Percentiles rank a stretch among this genome's conserved stretches.
phyloP scores from a whole-genome alignment of 352 stramenopile species.

The Phytopythium montanum region DNA sequence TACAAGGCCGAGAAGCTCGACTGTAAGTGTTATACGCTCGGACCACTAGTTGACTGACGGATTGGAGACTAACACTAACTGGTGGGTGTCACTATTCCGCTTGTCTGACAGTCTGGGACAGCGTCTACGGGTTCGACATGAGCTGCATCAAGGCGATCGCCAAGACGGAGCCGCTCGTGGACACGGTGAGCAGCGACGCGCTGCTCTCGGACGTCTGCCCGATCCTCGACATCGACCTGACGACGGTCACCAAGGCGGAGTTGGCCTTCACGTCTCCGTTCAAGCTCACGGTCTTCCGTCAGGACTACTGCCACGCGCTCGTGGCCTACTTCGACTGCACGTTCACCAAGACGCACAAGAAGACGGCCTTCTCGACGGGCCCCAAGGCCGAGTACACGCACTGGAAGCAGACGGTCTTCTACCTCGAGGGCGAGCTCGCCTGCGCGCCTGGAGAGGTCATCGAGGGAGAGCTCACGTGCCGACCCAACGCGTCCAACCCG shows the following conservation, averaged over 20 bases:
- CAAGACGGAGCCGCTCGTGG: slow-evolving; percentile 96
- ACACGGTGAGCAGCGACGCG: slow-evolving; percentile 93
- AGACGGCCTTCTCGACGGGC: slow-evolving; percentile 95
- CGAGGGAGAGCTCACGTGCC: slow-evolving; percentile 85
- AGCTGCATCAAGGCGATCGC: slow-evolving; percentile 97
- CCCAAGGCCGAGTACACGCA: slow-evolving; percentile 95
- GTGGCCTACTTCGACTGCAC: slow-evolving; percentile 98
- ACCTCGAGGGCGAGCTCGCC: slow-evolving; percentile 86
- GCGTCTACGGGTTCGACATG: slow-evolving; percentile 99
- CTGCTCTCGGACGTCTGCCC: slow-evolving; percentile 90
- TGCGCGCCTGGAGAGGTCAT: slow-evolving; percentile 87
- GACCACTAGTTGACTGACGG: background rate
- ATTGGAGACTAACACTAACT: background rate
- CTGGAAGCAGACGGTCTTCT: slow-evolving; percentile 99
- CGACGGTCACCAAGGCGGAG: slow-evolving; percentile 93
- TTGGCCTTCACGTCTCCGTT: slow-evolving; percentile 92
- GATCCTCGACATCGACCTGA: slow-evolving; percentile 92
- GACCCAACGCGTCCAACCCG: slow-evolving; percentile 90
- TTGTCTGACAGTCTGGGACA: slow-evolving; percentile 92
- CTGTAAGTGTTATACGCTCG: slow-evolving; percentile 86
- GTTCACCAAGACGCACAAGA: slow-evolving; percentile 95
- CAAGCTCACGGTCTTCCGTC: slow-evolving; percentile 85
- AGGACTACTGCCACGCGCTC: slow-evolving; percentile 96
- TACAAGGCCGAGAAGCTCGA: slow-evolving; percentile 93
- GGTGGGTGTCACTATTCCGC: background rate